phyloP scores from a whole-genome alignment of 1,284 basidiomycete genomes.

The Apiotrichum brassicae region DNA sequence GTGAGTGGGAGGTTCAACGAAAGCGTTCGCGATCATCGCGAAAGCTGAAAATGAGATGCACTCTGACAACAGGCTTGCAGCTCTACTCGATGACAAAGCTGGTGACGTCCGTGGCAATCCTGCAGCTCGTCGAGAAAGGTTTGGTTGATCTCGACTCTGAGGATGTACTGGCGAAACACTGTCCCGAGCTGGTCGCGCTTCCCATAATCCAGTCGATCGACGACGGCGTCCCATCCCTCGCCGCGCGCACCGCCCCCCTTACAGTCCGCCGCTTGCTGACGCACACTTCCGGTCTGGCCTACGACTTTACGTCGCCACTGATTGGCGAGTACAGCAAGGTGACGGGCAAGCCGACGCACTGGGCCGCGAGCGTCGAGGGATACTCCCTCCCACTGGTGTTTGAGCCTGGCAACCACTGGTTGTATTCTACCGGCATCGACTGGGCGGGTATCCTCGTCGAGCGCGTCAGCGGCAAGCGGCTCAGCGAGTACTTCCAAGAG shows the following conservation, averaged over 20 bases:
- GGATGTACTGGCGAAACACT: background rate
- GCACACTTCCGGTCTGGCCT: constrained; percentile 14
- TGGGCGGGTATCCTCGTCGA: constrained; percentile 36
- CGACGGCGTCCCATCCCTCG: constrained; percentile 5
- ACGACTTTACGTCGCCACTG: constrained; percentile 7
- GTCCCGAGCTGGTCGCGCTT: constrained; percentile 14
- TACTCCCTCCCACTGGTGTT: constrained; percentile 22
- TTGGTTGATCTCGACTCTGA: constrained; percentile 8
- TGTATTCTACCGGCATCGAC: constrained; percentile 37
- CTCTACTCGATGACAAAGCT: constrained; percentile 38
- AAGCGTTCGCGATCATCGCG: background rate
- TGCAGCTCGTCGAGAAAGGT: constrained; percentile 25
- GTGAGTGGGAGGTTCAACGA: constrained; percentile 17
- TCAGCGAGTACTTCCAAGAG: constrained; percentile 31
- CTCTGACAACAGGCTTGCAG: constrained; percentile 18
- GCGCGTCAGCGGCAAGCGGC: constrained; percentile 24
- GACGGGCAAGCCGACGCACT: constrained; percentile 19
- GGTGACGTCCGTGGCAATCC: constrained; percentile 27
- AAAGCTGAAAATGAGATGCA: background rate
- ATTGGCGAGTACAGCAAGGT: constrained; percentile 11
- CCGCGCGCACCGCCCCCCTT: constrained; percentile 3
- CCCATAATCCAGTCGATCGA: constrained; percentile 9
- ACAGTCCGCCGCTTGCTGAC: constrained; percentile 13
- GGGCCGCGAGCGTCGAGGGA: constrained; percentile 14
- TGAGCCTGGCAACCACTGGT: constrained; percentile 31